phyloP scores from a whole-genome alignment of 176 grass and related monocot genomes.

The Luzula sylvatica region DNA sequence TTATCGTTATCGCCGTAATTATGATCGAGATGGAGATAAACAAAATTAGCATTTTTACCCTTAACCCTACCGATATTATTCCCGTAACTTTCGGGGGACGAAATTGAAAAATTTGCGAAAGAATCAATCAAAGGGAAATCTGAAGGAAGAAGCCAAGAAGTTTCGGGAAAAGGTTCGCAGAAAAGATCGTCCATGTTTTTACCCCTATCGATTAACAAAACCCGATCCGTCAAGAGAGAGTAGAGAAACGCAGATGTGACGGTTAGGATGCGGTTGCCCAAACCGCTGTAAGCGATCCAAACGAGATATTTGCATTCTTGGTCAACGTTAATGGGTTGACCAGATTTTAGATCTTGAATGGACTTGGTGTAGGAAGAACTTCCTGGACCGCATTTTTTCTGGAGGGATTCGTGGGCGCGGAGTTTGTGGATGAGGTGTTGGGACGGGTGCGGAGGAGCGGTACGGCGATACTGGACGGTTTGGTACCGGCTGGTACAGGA shows the following conservation, averaged over 20 bases:
- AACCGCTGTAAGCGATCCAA: conserved; percentile 41
- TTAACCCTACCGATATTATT: conserved; percentile 33
- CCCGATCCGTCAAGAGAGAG: conserved; percentile 43
- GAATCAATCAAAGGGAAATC: conserved; percentile 29
- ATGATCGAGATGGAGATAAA: conserved; percentile 59
- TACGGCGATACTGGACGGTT: conserved; percentile 30
- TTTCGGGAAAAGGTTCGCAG: conserved; percentile 59
- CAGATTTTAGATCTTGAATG: conserved; percentile 19
- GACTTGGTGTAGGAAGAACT: conserved; percentile 29
- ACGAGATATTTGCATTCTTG: conserved; percentile 59
- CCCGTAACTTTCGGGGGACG: conserved; percentile 37
- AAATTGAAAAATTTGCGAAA: background rate
- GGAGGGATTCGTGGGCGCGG: conserved; percentile 45
- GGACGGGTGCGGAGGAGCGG: conserved; percentile 24
- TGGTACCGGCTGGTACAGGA: conserved; percentile 57
- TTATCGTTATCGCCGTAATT: conserved; percentile 33
- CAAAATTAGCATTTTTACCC: conserved; percentile 19
- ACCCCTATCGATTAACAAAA: conserved; percentile 40
- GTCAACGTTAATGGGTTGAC: background rate
- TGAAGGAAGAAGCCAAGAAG: conserved; percentile 56
- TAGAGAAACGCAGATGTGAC: conserved; percentile 50
- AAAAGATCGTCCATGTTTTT: conserved; percentile 47
- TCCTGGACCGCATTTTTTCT: conserved; percentile 56
- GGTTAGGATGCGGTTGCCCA: conserved; percentile 59
- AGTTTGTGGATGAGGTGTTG: conserved; percentile 42